phyloP scores from a whole-genome alignment of 139 green algal species.

The Chlorella sorokiniana region DNA sequence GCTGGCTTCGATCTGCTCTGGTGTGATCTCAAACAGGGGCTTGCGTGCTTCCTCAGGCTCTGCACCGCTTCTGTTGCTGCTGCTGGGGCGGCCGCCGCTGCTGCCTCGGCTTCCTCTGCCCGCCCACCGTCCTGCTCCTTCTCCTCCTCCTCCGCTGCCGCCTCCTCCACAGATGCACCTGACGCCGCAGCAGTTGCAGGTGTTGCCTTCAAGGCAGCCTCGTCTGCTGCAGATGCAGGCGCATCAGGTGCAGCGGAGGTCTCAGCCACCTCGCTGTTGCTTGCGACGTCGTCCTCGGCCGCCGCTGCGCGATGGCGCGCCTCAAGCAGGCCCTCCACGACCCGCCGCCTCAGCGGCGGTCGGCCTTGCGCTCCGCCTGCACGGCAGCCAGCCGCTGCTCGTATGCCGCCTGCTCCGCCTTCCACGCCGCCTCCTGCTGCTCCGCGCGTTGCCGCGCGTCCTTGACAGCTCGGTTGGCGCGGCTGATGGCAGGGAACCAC shows the following conservation, averaged over 20 bases:
- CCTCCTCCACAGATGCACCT: neutral
- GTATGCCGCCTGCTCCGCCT: constrained; percentile 26
- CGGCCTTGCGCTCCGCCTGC: constrained; percentile 22
- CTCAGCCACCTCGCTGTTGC: neutral
- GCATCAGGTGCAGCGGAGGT: too few relatives aligned
- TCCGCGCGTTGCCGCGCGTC: constrained; percentile 3
- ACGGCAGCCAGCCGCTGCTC: constrained; percentile 24
- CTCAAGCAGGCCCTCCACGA: constrained; percentile 30
- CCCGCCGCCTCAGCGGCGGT: constrained; percentile 19
- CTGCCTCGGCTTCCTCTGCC: neutral
- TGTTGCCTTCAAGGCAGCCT: neutral
- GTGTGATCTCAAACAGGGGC: constrained; percentile 43
- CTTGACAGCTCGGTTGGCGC: constrained; percentile 74
- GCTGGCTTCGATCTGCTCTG: constrained; percentile 38
- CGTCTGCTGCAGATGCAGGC: neutral
- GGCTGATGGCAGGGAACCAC: constrained; percentile 79
- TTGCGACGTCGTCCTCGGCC: neutral
- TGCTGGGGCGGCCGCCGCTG: neutral
- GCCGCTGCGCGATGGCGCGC: constrained; percentile 9
- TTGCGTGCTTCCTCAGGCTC: neutral
- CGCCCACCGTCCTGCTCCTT: constrained; percentile 20
- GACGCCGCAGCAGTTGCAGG: neutral
- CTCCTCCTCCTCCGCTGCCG: neutral
- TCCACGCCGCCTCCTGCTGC: constrained; percentile 24
- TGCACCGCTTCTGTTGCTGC: neutral